Evolutionary conservation across 768 basidiomycete genomes (phyloP), one percentile per base, ranked within the genome.

Genomic region (Lanmaoa rubissima): DNA sequence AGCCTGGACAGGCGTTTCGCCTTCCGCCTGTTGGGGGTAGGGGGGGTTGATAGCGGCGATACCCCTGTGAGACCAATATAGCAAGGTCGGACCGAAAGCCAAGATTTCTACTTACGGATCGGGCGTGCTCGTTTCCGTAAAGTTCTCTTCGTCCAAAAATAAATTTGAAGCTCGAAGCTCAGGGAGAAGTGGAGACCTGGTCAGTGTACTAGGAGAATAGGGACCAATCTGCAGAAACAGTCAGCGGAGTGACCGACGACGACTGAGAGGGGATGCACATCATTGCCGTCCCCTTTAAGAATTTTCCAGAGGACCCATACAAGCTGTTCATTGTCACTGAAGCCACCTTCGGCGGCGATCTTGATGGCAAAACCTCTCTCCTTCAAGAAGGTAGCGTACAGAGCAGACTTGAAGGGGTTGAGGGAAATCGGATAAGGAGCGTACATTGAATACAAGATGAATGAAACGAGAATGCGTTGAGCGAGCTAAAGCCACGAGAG

Each of bases 241-340:
- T 69, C 28, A 66, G 58, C 34, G 5, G 17, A 3, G 24, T 24
- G 32, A 28, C 12, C 1, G 39, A 31, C 16, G 44, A 60, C 17
- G 46, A 48, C 53, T 14, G 13, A 47, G 13, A 50, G 45, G 53
- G 24, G n/a, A 21, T 38, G 54, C 60, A 90, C 90, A 77, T 92
- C 89, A 57, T 83, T 85, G 19, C 90, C 90, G 67, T 91, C 88
- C 51, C 90, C 90, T 69, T 84, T 88, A 53, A 92, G 74, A 54
- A 92, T 88, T 74, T 92, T 92, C 89, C 89, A 92, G 57, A 92
- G 76, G 43, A 92, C 90, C 88, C 90, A 92, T 39, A 91, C 87
- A 48, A 92, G 75, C 64, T 90, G 90, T 66, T 91, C 89, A 68
- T 84, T 89, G 49, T 78, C 77, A 54, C 82, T 78, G 56, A 78